Evolutionary conservation across 805 yeast genomes (phyloP).

Genomic region (Ogataea neopini): DNA sequence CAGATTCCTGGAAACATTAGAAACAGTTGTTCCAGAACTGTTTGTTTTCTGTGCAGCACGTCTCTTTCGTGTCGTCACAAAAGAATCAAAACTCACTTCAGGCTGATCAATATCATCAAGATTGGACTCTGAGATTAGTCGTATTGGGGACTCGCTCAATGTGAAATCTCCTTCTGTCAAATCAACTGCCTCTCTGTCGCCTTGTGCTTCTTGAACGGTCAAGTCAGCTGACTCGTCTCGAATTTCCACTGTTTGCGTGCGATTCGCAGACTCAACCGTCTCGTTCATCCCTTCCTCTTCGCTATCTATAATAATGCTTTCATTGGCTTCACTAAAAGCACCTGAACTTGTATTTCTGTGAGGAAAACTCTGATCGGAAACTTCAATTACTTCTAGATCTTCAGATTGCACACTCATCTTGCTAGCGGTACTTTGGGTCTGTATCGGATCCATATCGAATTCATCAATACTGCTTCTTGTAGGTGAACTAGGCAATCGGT

Average conservation of each 20-base stretch:
- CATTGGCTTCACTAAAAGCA: neutral
- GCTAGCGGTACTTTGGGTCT: conserved; percentile 3
- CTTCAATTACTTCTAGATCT: conserved; percentile 4
- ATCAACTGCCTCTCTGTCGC: neutral
- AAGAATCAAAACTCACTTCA: too few relatives aligned
- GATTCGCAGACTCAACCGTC: neutral
- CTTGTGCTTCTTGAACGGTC: neutral
- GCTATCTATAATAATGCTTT: conserved; percentile 4
- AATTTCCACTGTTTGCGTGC: conserved; percentile 1
- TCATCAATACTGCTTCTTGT: conserved; percentile 1
- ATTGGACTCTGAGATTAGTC: neutral
- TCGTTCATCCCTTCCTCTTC: neutral
- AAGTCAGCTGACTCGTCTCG: neutral
- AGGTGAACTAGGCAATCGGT: conserved; percentile 2
- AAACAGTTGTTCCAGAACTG: neutral
- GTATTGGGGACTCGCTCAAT: conserved; percentile 1
- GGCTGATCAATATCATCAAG: neutral
- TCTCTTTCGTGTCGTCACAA: neutral
- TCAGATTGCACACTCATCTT: neutral
- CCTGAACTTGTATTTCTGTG: neutral
- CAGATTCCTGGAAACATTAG: neutral
- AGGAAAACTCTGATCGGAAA: conserved; percentile 1
- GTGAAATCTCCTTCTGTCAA: conserved; percentile 4
- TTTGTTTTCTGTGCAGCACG: neutral
- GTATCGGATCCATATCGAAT: conserved; percentile 2